Base-by-base conservation (phyloP, 495 filamentous ascomycete species). In the Daldinia concentrica region DNA sequence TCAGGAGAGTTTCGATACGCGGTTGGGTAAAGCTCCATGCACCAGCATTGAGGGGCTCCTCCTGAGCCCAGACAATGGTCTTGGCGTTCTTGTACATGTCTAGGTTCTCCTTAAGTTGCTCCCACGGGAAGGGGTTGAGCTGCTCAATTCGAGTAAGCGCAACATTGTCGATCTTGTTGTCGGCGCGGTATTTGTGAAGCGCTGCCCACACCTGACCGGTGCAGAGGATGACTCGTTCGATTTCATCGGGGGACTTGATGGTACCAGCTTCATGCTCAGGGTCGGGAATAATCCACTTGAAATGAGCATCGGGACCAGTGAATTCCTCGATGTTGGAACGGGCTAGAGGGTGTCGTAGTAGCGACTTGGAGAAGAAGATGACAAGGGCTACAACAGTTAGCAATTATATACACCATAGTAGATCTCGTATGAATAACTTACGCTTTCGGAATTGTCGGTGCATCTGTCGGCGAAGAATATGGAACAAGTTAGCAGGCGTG, bases 361-460 rank as follows among this genome's bases (percentile, higher is more conserved):
- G 88, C 50, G 91, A 88, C 85, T 98, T 98, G 74, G 92, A 96
- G 88, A 99, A 99, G 90, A 99, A 98, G 73, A 97, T 88, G 72
- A 98, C 87, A 56, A 99, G 88, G 62, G 95, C 93, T 97, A 74
- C 19, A 63, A 22, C 11, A 37, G 77, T 88, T 75, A 89, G 85
- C 70, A 74, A 57, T 32, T 7, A 32, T 22, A 14, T 27, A 45
- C 41, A 17, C 14, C 12, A 48, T 57, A 15, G 36, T 37, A 32
- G 11, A 50, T 19, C 30, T 60, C n/a, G 29, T 60, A 30, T 32
- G 55, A n/a, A 29, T 30, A 48, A 88, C 92, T 86, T 89, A 95
- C 93, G 95, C 84, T 99, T 99, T 79, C 95, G 89, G 91, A 99
- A 99, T 82, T 99, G 95, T 65, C 95, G 87, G 86, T 98, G 94